A percentile compares a stretch with the other conserved stretches of the same genome.
phyloP scores from a whole-genome alignment of 306 rosid species.

The Acacia acuminata region DNA sequence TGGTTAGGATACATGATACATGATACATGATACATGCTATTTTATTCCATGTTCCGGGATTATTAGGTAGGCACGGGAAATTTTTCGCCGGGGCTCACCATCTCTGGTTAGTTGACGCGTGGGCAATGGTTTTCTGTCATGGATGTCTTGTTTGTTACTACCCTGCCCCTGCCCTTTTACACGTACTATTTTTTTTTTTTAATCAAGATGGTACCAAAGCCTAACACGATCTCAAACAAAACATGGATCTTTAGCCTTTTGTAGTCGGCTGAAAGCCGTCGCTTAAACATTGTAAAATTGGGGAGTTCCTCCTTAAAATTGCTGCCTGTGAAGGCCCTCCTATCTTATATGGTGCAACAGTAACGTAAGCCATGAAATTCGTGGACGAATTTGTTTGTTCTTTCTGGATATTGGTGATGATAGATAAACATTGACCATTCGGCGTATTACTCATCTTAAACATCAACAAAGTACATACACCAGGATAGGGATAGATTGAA shows the following conservation, averaged over 20 bases:
- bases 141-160: not conserved
- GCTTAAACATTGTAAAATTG: not conserved
- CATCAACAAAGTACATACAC: not conserved
- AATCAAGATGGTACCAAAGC: not conserved
- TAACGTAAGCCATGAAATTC: not conserved
- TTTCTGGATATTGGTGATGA: not conserved
- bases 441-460: not conserved
- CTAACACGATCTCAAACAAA: not conserved
- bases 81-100: constrained; percentile 15
- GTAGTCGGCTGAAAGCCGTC: not conserved
- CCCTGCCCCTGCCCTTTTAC: constrained; percentile 21
- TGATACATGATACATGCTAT: constrained; percentile 23
- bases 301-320: not conserved
- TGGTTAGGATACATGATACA: constrained; percentile 51
- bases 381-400: not conserved
- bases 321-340: not conserved
- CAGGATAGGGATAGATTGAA: not conserved
- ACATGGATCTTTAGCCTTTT: constrained; percentile 8
- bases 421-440: not conserved
- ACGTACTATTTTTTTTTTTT: not conserved
- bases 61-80: constrained; percentile 31
- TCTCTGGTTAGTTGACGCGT: constrained; percentile 7
- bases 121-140: constrained; percentile 3
- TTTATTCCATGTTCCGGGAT: constrained; percentile 29
- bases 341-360: not conserved